Percentiles rank a stretch among this genome's conserved stretches.
phyloP scores from a whole-genome alignment of 2,329 filamentous ascomycete species.

The Botryosphaeria dothidea region DNA sequence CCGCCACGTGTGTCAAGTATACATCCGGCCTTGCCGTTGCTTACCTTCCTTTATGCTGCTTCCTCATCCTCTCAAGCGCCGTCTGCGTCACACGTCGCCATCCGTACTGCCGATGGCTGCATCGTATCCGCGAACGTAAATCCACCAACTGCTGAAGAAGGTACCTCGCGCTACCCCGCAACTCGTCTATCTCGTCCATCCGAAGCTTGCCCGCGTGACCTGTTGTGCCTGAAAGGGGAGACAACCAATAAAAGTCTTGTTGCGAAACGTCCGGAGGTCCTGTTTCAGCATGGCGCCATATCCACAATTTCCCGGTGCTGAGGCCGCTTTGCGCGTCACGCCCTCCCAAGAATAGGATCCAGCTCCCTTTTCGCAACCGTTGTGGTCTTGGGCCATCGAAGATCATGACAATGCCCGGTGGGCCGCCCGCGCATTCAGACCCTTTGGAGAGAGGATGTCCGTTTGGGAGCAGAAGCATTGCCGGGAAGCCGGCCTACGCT shows the following conservation, averaged over 20 bases:
- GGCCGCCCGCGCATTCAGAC: background rate
- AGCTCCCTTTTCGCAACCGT: background rate
- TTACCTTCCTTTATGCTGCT: background rate
- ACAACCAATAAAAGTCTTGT: background rate
- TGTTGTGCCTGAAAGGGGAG: background rate
- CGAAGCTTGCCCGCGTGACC: background rate
- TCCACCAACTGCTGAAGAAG: background rate
- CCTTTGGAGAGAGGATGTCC: background rate
- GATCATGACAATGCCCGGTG: background rate
- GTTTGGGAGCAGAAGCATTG: background rate
- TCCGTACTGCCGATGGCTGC: background rate
- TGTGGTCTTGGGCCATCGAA: background rate
- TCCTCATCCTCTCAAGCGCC: background rate
- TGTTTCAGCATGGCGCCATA: slow-evolving; percentile 1
- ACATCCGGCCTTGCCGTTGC: background rate
- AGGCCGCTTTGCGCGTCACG: background rate
- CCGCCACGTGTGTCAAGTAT: slow-evolving; percentile 6
- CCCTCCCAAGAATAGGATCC: background rate
- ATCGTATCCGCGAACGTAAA: background rate
- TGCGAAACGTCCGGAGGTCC: background rate
- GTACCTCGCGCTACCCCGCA: background rate
- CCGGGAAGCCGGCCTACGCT: background rate
- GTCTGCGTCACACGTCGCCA: background rate
- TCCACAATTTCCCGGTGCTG: background rate
- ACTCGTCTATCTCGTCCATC: background rate